Evolutionary conservation across 2,329 filamentous ascomycete species (phyloP).

Genomic region (Aspergillus sp.): DNA sequence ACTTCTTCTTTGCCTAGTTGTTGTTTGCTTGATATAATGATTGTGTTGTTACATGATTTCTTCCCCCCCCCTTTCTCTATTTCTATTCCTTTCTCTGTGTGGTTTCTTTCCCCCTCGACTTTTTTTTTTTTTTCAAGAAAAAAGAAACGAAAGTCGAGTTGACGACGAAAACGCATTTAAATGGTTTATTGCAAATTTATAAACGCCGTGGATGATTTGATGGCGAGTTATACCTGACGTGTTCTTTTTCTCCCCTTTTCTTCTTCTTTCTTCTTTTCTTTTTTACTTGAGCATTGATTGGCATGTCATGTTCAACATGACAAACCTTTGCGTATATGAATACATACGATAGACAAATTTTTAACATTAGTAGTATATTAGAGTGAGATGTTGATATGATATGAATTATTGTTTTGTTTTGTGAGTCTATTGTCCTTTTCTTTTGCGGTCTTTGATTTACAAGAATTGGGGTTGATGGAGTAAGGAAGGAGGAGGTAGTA

Average conservation of each 20-base stretch:
- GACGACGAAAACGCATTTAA: conserved; percentile 1
- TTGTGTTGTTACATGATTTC: neutral
- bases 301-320: neutral
- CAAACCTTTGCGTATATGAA: conserved; percentile 7
- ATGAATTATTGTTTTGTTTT: neutral
- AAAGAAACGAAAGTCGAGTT: neutral
- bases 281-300: no score
- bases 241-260: neutral
- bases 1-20: neutral
- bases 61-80: neutral
- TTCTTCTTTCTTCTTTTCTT: neutral
- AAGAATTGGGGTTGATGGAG: no score
- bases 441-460: neutral
- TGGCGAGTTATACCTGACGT: neutral
- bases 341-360: neutral
- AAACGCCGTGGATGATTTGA: neutral
- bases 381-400: neutral
- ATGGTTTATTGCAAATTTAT: neutral
- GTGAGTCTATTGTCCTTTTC: neutral
- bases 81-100: neutral
- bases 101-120: neutral
- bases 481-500: no score
- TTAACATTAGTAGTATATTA: neutral
- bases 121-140: neutral
- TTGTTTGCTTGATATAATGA: neutral